Evolutionary conservation across 805 yeast genomes (phyloP).

Genomic region (Candida ovalis): DNA sequence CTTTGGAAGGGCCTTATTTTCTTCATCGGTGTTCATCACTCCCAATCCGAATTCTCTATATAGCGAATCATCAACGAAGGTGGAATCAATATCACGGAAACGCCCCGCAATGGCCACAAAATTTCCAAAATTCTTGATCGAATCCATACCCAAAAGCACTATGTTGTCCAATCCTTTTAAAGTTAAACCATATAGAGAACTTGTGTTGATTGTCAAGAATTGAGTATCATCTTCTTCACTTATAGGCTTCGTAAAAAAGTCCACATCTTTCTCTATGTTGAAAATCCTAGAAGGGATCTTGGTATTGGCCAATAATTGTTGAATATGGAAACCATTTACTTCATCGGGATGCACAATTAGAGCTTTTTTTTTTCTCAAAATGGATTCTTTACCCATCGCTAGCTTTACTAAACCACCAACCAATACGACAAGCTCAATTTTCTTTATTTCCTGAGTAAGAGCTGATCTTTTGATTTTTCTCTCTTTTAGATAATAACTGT

Average conservation of each 20-base stretch:
- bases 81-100: constrained; percentile 18
- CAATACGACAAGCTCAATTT: constrained; percentile 22
- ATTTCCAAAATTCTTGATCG: constrained; percentile 20
- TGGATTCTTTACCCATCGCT: constrained; percentile 8
- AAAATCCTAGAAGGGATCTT: constrained; percentile 11
- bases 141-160: constrained; percentile 31
- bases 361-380: constrained; percentile 8
- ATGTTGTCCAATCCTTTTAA: constrained; percentile 25
- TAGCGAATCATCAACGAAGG: constrained; percentile 15
- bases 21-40: neutral
- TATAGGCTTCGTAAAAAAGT: constrained; percentile 10
- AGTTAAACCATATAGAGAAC: constrained; percentile 25
- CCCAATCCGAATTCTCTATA: constrained; percentile 14
- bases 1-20: neutral
- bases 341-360: constrained; percentile 30
- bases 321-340: constrained; percentile 14
- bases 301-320: constrained; percentile 10
- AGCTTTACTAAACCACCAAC: constrained; percentile 25
- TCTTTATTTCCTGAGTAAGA: constrained; percentile 16
- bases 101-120: constrained; percentile 27
- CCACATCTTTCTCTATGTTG: constrained; percentile 11
- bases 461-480: constrained; percentile 22
- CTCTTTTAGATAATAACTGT: constrained; percentile 16
- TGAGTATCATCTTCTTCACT: constrained; percentile 9
- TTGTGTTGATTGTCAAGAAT: constrained; percentile 23